These are phyloP conservation scores for Diacronema lutheri DNA, from an alignment of 78 protist species.

Conservation along the genomic window DNA sequence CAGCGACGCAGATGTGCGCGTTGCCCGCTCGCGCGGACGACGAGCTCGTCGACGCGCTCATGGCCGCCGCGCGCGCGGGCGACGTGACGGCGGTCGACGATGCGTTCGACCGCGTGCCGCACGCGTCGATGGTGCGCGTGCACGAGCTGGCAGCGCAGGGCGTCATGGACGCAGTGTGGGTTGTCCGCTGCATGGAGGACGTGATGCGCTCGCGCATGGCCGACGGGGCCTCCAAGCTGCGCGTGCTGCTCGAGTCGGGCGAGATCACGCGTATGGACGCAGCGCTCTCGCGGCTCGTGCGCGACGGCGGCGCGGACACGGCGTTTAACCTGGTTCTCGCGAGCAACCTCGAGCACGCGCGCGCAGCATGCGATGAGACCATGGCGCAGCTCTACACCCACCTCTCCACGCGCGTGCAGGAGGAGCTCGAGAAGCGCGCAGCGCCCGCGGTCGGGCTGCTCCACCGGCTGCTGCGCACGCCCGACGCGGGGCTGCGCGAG, in stretches of 20 bases:
- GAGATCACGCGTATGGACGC: conserved; percentile 4
- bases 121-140: too few species aligned
- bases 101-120: too few species aligned
- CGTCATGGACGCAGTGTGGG: too few species aligned
- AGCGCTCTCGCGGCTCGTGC: neutral
- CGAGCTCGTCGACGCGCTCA: too few species aligned
- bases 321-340: neutral
- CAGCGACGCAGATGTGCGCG: too few species aligned
- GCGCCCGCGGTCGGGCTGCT: neutral
- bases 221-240: neutral
- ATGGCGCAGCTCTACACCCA: neutral
- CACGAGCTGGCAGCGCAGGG: too few species aligned
- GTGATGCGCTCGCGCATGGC: too few species aligned
- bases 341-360: neutral
- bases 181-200: too few species aligned
- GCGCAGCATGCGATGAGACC: neutral
- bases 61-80: too few species aligned
- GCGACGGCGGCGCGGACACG: neutral
- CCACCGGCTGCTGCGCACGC: neutral
- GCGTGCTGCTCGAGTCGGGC: neutral
- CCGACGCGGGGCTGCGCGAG: neutral
- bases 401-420: conserved; percentile 7
- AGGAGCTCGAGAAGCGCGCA: neutral
- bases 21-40: too few species aligned
- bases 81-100: too few species aligned